Evolutionary conservation across 2,329 filamentous ascomycete genomes (phyloP).

Genomic region (Colletotrichum simmondsii): DNA sequence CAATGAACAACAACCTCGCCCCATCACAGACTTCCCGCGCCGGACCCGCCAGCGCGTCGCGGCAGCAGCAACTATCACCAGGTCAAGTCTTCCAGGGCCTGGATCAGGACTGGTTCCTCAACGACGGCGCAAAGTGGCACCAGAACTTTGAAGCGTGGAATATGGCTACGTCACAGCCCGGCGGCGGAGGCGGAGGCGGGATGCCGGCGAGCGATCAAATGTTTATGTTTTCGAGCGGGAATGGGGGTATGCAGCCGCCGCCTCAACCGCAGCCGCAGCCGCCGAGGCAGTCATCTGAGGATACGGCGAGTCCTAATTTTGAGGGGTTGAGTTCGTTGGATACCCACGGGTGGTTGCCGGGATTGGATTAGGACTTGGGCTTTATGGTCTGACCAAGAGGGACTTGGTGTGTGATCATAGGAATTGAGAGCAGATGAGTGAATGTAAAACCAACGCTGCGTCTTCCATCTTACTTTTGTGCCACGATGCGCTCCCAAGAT

Average conservation of each 20-base stretch:
- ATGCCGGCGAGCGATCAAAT: slow-evolving; percentile 27
- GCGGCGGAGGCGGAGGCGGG: not conserved
- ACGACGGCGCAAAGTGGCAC: slow-evolving; percentile 67
- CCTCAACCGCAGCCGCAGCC: not conserved
- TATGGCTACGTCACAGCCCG: slow-evolving; percentile 38
- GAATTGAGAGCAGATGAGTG: not conserved
- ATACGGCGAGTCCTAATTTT: slow-evolving; percentile 36
- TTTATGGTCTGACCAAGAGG: too few species aligned
- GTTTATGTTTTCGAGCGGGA: slow-evolving; percentile 33
- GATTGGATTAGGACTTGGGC: slow-evolving; percentile 45
- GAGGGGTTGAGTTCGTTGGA: slow-evolving; percentile 47
- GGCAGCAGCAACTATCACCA: slow-evolving; percentile 41
- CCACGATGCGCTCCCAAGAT: too few species aligned
- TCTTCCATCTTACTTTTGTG: too few species aligned
- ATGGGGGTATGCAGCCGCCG: not conserved
- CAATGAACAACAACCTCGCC: slow-evolving; percentile 1
- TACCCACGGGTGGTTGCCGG: slow-evolving; percentile 47
- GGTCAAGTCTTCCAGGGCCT: slow-evolving; percentile 50
- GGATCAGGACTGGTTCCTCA: slow-evolving; percentile 68
- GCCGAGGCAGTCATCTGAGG: slow-evolving; percentile 21
- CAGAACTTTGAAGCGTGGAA: slow-evolving; percentile 68
- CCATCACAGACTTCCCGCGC: slow-evolving; percentile 2
- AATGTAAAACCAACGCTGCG: not conserved
- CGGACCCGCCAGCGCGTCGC: slow-evolving; percentile 22
- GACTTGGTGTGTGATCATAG: too few species aligned